phyloP scores from a whole-genome alignment of 495 filamentous ascomycete genomes.

The Aspergillus campestris region DNA sequence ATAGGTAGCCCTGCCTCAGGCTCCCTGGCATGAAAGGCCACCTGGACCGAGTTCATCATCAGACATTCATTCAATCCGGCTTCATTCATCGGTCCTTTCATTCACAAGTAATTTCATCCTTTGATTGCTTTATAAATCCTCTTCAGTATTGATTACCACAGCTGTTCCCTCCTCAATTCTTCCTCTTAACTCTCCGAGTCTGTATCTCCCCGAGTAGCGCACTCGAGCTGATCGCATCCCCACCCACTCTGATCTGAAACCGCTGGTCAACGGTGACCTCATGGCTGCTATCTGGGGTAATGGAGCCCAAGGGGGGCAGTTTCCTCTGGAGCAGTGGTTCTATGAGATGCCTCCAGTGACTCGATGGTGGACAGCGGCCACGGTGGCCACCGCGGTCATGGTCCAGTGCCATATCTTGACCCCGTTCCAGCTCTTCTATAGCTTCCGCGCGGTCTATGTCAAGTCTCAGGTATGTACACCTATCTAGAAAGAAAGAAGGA shows the following conservation, averaged over 20 bases:
- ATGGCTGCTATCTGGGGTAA: constrained; percentile 43
- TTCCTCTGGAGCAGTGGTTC: constrained; percentile 93
- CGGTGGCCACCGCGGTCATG: constrained; percentile 76
- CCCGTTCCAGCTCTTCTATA: constrained; percentile 94
- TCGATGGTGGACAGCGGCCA: constrained; percentile 91
- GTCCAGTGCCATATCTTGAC: constrained; percentile 88
- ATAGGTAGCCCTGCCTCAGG: too few species aligned
- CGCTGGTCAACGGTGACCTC: constrained; percentile 1
- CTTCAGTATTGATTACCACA: not conserved
- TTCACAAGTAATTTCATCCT: not conserved
- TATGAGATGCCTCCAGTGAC: constrained; percentile 96
- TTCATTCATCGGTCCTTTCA: too few species aligned
- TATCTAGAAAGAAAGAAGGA: not conserved
- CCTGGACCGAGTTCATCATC: constrained; percentile 4
- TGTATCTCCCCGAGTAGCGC: not conserved
- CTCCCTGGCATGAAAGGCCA: constrained; percentile 17
- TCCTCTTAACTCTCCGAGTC: too few species aligned
- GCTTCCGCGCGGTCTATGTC: constrained; percentile 80
- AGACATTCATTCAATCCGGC: too few species aligned
- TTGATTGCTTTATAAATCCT: not conserved
- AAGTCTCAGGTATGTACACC: constrained; percentile 64
- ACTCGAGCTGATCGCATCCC: too few species aligned
- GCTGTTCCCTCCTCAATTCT: too few species aligned
- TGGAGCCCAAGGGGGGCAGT: constrained; percentile 52
- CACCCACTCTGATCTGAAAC: not conserved